Percentiles rank a stretch among this genome's conserved stretches.
Conservation (phyloP, 257 asterid genomes). For the Salvia miltiorrhiza region DNA sequence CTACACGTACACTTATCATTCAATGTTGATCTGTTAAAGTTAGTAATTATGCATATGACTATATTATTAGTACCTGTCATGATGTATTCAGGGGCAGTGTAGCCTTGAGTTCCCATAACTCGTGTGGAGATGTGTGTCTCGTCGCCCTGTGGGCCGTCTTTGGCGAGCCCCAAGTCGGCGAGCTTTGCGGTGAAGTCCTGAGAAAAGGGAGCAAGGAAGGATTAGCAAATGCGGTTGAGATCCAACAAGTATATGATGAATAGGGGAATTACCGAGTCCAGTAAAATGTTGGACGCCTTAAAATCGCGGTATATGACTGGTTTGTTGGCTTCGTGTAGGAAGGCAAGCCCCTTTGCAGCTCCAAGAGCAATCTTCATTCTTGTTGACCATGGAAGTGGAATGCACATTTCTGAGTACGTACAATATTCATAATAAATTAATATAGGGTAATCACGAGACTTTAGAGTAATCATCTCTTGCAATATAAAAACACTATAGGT, state of each 20-base stretch:
- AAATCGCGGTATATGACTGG: conserved; percentile 90
- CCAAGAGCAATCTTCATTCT: conserved; percentile 87
- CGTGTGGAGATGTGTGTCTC: conserved; percentile 89
- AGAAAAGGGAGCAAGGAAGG: background rate
- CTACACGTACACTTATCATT: conserved; percentile 19
- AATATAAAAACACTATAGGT: too few relatives aligned
- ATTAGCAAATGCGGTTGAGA: too few relatives aligned
- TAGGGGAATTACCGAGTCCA: conserved; percentile 53
- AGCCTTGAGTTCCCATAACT: conserved; percentile 92
- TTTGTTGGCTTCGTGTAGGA: conserved; percentile 82
- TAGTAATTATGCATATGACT: too few relatives aligned
- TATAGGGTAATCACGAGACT: too few relatives aligned
- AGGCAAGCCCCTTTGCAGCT: conserved; percentile 91
- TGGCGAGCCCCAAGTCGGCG: conserved; percentile 88
- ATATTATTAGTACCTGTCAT: conserved; percentile 57
- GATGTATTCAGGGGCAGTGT: conserved; percentile 86
- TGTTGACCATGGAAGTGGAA: conserved; percentile 78
- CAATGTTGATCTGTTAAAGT: too few relatives aligned
- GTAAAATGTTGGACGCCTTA: conserved; percentile 79
- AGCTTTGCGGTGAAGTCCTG: conserved; percentile 83
- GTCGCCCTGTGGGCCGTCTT: conserved; percentile 93
- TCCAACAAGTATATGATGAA: too few relatives aligned
- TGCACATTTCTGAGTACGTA: conserved; percentile 13
- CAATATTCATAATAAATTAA: conserved; percentile 43
- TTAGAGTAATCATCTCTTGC: too few relatives aligned